A percentile compares a stretch with the other conserved stretches of the same genome.
phyloP scores from a whole-genome alignment of 805 yeast species.

The Ogataea allantospora region DNA sequence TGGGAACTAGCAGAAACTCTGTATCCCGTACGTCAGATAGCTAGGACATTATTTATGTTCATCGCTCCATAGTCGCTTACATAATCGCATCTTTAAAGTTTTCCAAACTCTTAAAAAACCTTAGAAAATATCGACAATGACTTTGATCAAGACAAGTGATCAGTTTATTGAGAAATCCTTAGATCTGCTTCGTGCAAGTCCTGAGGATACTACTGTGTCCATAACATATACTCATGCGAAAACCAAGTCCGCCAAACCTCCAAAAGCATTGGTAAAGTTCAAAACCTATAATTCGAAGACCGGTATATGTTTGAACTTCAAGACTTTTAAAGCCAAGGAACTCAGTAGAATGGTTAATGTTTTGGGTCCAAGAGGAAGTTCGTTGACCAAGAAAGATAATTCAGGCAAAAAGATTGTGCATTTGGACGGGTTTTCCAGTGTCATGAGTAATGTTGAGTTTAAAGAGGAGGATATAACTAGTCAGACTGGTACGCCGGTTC shows the following conservation, averaged over 20 bases:
- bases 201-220: slow-evolving; percentile 31
- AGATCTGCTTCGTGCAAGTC: slow-evolving; percentile 29
- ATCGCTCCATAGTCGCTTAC: slow-evolving; percentile 1
- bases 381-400: slow-evolving; percentile 29
- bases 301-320: slow-evolving; percentile 59
- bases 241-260: slow-evolving; percentile 16
- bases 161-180: slow-evolving; percentile 31
- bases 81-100: slow-evolving; percentile 1
- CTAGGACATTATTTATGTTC: not conserved
- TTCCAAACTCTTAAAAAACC: not conserved
- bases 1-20: slow-evolving; percentile 7
- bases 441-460: slow-evolving; percentile 24
- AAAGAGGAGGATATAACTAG: slow-evolving; percentile 11
- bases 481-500: slow-evolving; percentile 5
- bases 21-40: not conserved
- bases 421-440: slow-evolving; percentile 27
- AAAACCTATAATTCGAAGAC: slow-evolving; percentile 64
- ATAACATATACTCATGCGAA: slow-evolving; percentile 35
- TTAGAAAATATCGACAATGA: slow-evolving; percentile 5
- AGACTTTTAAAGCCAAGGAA: slow-evolving; percentile 66
- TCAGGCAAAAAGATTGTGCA: slow-evolving; percentile 19
- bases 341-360: slow-evolving; percentile 70
- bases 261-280: slow-evolving; percentile 41
- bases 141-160: slow-evolving; percentile 24
- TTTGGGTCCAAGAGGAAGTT: slow-evolving; percentile 62